phyloP scores from a whole-genome alignment of 257 asterid species.

The Petrea volubilis region DNA sequence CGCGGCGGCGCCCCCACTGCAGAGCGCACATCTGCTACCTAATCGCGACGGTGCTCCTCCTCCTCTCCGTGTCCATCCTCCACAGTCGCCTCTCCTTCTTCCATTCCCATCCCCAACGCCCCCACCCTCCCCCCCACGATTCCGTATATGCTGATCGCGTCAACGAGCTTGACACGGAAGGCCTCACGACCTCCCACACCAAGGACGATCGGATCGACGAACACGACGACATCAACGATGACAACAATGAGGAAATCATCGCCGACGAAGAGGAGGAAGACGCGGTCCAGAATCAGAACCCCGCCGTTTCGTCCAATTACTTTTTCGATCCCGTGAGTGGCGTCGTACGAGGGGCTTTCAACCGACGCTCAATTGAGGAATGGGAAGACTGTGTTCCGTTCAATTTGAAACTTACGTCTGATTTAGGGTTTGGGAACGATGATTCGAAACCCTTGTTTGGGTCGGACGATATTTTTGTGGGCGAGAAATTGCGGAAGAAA shows the following conservation, averaged over 20 bases:
- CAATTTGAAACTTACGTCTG: constrained; percentile 51
- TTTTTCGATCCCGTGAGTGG: constrained; percentile 65
- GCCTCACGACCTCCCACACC: constrained; percentile 43
- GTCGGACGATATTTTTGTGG: constrained; percentile 81
- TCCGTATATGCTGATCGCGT: constrained; percentile 61
- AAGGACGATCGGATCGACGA: constrained; percentile 90
- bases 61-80: constrained; percentile 78
- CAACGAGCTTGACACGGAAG: constrained; percentile 68
- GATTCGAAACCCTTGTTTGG: constrained; percentile 53
- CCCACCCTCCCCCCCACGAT: constrained; percentile 48
- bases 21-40: constrained; percentile 73
- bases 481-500: constrained; percentile 61
- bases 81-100: constrained; percentile 80
- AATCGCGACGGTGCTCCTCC: constrained; percentile 72
- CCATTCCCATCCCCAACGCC: constrained; percentile 53
- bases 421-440: constrained; percentile 54
- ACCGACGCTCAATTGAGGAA: constrained; percentile 76
- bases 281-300: constrained; percentile 40
- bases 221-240: constrained; percentile 64
- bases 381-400: constrained; percentile 95
- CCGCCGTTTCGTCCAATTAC: constrained; percentile 50
- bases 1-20: constrained; percentile 86
- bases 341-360: constrained; percentile 75
- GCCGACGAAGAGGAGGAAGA: constrained; percentile 62
- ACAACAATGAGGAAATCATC: constrained; percentile 45